Conservation (phyloP, 192 early-diverging fungal species). For the Gonapodya prolifera region DNA sequence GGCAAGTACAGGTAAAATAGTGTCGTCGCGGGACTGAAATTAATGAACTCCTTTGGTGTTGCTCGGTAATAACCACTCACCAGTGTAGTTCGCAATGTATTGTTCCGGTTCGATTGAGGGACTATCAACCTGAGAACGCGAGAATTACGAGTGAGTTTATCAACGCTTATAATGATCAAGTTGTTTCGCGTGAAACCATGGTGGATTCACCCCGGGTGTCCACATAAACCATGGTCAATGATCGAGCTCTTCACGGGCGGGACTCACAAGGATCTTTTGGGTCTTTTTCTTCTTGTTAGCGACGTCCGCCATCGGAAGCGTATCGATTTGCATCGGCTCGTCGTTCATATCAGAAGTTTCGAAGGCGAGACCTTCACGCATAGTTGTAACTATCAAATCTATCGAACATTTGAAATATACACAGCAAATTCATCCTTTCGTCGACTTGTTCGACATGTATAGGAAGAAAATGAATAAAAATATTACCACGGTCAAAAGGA, state of each 20-base stretch:
- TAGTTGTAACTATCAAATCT: no score
- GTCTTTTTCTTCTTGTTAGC: constrained; percentile 21
- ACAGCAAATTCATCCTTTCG: neutral
- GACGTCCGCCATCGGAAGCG: neutral
- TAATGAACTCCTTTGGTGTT: neutral
- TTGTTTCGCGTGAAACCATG: constrained; percentile 6
- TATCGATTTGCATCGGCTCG: neutral
- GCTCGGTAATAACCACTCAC: constrained; percentile 15
- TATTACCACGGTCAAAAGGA: constrained; percentile 17
- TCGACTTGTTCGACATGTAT: neutral
- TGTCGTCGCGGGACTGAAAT: neutral
- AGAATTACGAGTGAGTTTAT: neutral
- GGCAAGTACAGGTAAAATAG: neutral
- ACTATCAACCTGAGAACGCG: neutral
- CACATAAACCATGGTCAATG: neutral
- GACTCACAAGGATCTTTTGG: constrained; percentile 16
- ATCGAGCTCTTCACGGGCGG: constrained; percentile 7
- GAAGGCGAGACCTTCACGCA: no score
- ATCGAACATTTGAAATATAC: no score
- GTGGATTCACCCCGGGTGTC: neutral
- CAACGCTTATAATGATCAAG: neutral
- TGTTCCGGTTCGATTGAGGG: constrained; percentile 38
- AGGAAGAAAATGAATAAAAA: constrained; percentile 19
- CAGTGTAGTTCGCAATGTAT: constrained; percentile 53
- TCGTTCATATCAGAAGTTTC: neutral